Conservation (phyloP, 768 basidiomycete species). For the Pisolithus albus region DNA sequence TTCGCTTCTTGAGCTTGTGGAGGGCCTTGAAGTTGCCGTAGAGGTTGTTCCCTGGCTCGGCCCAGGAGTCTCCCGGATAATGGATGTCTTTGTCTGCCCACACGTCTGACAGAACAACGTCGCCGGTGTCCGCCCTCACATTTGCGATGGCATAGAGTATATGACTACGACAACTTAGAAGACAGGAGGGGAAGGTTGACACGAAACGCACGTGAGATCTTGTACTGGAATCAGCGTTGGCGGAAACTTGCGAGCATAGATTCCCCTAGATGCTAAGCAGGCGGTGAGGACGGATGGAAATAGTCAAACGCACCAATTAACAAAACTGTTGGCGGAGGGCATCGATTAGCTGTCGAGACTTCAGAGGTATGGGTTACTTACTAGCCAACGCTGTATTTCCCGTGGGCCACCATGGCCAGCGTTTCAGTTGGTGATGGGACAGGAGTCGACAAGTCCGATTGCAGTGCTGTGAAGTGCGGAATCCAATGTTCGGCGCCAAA, state of each 20-base stretch:
- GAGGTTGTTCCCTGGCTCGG: slow-evolving; percentile 82
- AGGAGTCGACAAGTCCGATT: slow-evolving; percentile 1
- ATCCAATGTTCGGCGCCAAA: slow-evolving; percentile 7
- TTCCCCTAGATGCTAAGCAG: slow-evolving; percentile 55
- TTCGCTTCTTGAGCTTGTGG: slow-evolving; percentile 80
- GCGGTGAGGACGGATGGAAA: neutral
- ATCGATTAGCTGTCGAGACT: slow-evolving; percentile 7
- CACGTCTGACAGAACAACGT: slow-evolving; percentile 79
- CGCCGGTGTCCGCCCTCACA: slow-evolving; percentile 73
- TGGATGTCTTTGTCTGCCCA: slow-evolving; percentile 99
- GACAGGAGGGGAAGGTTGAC: neutral
- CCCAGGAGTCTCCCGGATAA: slow-evolving; percentile 93
- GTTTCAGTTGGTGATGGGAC: slow-evolving; percentile 4
- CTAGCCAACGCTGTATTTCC: slow-evolving; percentile 80
- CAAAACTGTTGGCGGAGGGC: slow-evolving; percentile 43
- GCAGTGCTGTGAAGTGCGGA: neutral
- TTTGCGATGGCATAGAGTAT: slow-evolving; percentile 94
- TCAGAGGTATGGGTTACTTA: slow-evolving; percentile 32
- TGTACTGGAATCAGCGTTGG: slow-evolving; percentile 77
- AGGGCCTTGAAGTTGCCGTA: slow-evolving; percentile 96
- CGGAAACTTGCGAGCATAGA: slow-evolving; percentile 89
- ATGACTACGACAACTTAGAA: slow-evolving; percentile 44
- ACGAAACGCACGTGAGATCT: slow-evolving; percentile 69
- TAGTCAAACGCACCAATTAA: slow-evolving; percentile 55
- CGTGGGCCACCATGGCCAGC: slow-evolving; percentile 35